Evolutionary conservation across 192 early-diverging fungal species (phyloP).

Genomic region (Backusella luteola): DNA sequence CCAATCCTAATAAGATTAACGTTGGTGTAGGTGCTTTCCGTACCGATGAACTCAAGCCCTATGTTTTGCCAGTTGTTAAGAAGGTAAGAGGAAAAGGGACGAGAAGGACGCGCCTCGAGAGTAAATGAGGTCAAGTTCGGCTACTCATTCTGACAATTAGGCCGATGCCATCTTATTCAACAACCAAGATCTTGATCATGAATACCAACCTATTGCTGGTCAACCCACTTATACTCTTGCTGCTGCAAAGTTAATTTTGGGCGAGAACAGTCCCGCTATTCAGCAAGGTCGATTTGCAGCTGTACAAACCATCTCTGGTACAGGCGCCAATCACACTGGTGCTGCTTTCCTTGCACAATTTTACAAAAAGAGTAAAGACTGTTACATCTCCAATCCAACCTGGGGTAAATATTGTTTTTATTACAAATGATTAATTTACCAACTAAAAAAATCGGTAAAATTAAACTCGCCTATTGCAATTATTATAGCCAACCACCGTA

Average conservation of each 20-base stretch:
- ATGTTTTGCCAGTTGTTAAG: conserved; percentile 91
- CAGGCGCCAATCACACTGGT: conserved; percentile 86
- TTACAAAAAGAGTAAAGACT: conserved; percentile 57
- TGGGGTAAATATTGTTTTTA: conserved; percentile 69
- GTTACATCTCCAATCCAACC: conserved; percentile 93
- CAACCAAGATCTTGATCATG: conserved; percentile 82
- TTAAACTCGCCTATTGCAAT: neutral
- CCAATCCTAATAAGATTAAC: conserved; percentile 81
- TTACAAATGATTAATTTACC: neutral
- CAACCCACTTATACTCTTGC: conserved; percentile 76
- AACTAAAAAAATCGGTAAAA: neutral
- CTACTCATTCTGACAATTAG: conserved; percentile 29
- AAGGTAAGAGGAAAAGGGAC: conserved; percentile 60
- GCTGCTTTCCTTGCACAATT: conserved; percentile 81
- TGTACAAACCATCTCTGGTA: conserved; percentile 94
- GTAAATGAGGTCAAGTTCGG: neutral
- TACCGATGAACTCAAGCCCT: conserved; percentile 90
- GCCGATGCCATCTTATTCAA: conserved; percentile 73
- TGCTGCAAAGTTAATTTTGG: conserved; percentile 81
- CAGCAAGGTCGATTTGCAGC: conserved; percentile 38
- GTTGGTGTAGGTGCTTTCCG: conserved; percentile 96
- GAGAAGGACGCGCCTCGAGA: neutral
- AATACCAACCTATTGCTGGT: conserved; percentile 92
- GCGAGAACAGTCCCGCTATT: conserved; percentile 56
- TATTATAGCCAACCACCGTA: conserved; percentile 76